phyloP scores from a whole-genome alignment of 148 eudicot genomes.

The Diospyros lotus region DNA sequence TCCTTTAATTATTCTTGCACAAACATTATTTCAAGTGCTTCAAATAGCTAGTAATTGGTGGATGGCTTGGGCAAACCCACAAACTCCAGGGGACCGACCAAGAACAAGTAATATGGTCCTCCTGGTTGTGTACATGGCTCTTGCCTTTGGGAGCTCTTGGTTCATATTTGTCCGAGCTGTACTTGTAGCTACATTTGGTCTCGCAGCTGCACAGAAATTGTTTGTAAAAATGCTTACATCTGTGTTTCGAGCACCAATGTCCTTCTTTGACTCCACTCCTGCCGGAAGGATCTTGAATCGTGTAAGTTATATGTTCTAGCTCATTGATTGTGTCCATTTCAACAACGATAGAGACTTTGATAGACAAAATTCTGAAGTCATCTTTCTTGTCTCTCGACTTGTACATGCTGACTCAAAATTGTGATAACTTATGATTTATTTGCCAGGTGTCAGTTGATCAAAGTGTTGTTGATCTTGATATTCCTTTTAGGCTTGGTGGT shows the following conservation, averaged over 20 bases:
- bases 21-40: constrained; percentile 72
- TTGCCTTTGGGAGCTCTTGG: constrained; percentile 89
- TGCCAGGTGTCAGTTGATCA: constrained; percentile 11
- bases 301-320: not conserved
- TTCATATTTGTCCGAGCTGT: constrained; percentile 85
- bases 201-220: constrained; percentile 47
- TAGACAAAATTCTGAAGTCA: no score
- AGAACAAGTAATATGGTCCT: constrained; percentile 63
- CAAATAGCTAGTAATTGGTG: constrained; percentile 97
- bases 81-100: constrained; percentile 66
- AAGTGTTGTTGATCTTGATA: not conserved
- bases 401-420: no score
- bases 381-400: no score
- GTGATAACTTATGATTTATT: no score
- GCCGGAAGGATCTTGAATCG: constrained; percentile 12
- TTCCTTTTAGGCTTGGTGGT: constrained; percentile 4
- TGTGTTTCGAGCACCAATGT: constrained; percentile 6
- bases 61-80: constrained; percentile 99
- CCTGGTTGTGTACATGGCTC: constrained; percentile 86
- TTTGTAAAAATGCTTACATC: constrained; percentile 35
- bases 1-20: constrained; percentile 43
- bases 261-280: constrained; percentile 12
- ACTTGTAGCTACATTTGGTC: constrained; percentile 78
- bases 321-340: no score
- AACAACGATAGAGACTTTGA: no score